phyloP scores from a whole-genome alignment of 352 stramenopile species.

The Globisporangium cystogenes region DNA sequence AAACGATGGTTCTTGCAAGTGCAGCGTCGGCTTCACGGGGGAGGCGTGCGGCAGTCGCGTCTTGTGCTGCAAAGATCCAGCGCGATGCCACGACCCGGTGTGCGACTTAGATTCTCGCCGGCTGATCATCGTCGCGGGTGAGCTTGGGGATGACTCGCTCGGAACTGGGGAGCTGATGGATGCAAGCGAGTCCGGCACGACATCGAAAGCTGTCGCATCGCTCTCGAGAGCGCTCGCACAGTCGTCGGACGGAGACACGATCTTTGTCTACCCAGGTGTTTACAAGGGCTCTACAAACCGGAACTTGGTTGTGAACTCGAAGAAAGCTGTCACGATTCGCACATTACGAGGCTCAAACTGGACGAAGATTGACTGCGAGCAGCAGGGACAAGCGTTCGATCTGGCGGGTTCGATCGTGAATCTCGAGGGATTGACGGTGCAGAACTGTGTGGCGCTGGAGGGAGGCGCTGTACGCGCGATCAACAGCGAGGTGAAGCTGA shows the following conservation, averaged over 20 bases:
- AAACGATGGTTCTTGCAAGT: conserved; percentile 34
- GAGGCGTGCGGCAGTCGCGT: conserved; percentile 65
- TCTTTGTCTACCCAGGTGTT: conserved; percentile 53
- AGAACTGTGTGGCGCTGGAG: conserved; percentile 19
- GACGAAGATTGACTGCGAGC: conserved; percentile 40
- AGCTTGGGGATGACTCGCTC: conserved; percentile 43
- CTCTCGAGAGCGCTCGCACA: conserved; percentile 32
- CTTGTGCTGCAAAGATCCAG: conserved; percentile 40
- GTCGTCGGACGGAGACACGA: conserved; percentile 21
- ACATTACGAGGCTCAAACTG: conserved; percentile 44
- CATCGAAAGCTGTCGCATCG: conserved; percentile 45
- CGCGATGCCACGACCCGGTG: conserved; percentile 26
- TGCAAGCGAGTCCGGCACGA: conserved; percentile 37
- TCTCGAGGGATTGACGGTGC: conserved; percentile 35
- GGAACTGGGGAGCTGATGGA: conserved; percentile 56
- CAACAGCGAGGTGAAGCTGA: conserved; percentile 12
- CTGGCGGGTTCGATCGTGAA: conserved; percentile 5
- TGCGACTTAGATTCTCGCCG: conserved; percentile 26
- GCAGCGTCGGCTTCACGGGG: conserved; percentile 62
- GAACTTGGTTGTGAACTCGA: conserved; percentile 13
- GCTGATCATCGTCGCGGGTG: conserved; percentile 47
- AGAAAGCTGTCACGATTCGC: conserved; percentile 22
- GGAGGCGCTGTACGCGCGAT: conserved; percentile 21
- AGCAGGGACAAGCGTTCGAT: conserved; percentile 10
- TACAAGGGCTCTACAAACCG: conserved; percentile 39